Evolutionary conservation across 2,329 filamentous ascomycete genomes (phyloP), one percentile per base, ranked within the genome.

Genomic region (Botrytis cinerea): DNA sequence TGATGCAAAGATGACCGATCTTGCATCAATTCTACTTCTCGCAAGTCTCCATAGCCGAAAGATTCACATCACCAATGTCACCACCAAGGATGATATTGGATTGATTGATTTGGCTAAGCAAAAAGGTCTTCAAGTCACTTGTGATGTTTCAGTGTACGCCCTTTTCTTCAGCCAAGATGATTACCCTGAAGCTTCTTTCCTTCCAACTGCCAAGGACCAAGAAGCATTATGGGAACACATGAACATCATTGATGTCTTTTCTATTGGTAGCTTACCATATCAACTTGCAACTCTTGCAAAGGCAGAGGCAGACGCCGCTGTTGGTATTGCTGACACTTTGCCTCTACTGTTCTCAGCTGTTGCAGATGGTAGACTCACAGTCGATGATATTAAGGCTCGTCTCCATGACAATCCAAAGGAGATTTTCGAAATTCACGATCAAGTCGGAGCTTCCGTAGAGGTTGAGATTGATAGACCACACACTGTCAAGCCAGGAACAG

Each of bases 371-470:
- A 90, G 87, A 79, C 82, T 95, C 78, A 93, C 90, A 5, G 83
- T 94, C 51, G 91, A 94, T 46, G 92, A 95, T 80, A 87, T 95
- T 81, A 91, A 89, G 80, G 81, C 83, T 72, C 89, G 91, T 60
- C 86, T 95, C 64, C 92, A 94, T 81, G 90, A 93, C 80, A 94
- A 94, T 81, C 92, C 92, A 4, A 92, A 92, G 84, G 88, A 88
- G 80, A 94, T 95, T 78, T 95, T 95, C 78, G 92, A 95, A 84
- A 87, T 95, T 69, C 92, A 95, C 77, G 92, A 95, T 78, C 92
- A 95, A 82, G 83, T 87, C n/a, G 90, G 90, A 74, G 90, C 91
- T 54, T 89, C 88, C 8, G 86, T 95, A 51, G 92, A 95, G 84
- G 87, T 93, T 35, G 92, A 94, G 82, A 86, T 94, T 78, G 92